Evolutionary conservation across 75 land plant species (phyloP).

Genomic region (Pinus albicaulis): DNA sequence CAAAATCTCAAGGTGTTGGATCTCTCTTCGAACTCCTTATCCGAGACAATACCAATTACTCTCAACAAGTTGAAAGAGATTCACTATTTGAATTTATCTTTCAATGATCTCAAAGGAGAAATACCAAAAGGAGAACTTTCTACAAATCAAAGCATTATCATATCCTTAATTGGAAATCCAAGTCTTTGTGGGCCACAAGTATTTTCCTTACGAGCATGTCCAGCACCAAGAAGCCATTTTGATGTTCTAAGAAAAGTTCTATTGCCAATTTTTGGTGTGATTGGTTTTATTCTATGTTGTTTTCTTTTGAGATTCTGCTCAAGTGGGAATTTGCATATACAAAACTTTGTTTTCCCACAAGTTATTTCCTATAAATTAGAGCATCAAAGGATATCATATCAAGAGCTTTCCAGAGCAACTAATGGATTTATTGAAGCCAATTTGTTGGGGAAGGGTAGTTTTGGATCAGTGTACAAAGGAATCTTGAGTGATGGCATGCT

Average conservation of each 20-base stretch:
- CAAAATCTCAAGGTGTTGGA: too few relatives aligned
- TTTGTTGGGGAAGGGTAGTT: constrained; percentile 21
- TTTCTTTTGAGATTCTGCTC: background rate
- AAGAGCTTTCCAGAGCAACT: constrained; percentile 21
- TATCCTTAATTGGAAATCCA: constrained; percentile 18
- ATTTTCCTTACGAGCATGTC: constrained; percentile 5
- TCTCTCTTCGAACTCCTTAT: constrained; percentile 11
- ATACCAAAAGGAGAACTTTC: constrained; percentile 13
- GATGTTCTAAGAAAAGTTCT: background rate
- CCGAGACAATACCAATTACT: constrained; percentile 13
- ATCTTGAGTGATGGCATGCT: constrained; percentile 5
- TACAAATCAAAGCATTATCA: constrained; percentile 8
- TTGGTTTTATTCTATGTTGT: background rate
- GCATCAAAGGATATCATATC: constrained; percentile 4
- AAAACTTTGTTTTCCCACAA: background rate
- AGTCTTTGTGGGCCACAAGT: constrained; percentile 23
- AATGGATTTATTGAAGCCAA: constrained; percentile 8
- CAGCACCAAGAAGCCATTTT: background rate
- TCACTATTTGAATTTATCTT: constrained; percentile 29
- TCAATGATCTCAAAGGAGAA: constrained; percentile 25
- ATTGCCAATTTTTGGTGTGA: background rate
- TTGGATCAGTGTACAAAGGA: constrained; percentile 31
- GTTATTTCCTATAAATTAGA: background rate
- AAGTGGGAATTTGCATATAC: background rate
- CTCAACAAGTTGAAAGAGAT: constrained; percentile 6